phyloP scores from a whole-genome alignment of 2,329 filamentous ascomycete species.

The Trichophyton benhamiae region DNA sequence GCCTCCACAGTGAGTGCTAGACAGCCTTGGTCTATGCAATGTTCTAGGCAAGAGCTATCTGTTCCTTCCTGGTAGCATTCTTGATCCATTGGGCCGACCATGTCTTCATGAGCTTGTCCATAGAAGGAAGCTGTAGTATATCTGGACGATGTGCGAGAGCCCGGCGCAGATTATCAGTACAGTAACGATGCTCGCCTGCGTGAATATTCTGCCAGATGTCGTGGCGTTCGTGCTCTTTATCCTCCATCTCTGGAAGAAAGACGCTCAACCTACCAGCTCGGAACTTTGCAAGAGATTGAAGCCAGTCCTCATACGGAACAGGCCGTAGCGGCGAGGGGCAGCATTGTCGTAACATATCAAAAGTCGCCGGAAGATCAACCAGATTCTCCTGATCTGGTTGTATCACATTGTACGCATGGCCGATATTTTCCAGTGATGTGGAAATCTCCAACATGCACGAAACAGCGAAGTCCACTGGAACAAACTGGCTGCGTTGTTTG shows the following conservation, averaged over 20 bases:
- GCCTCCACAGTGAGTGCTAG: too few species aligned
- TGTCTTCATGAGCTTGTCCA: neutral
- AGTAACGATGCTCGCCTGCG: neutral
- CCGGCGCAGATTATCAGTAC: neutral
- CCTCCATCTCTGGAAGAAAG: neutral
- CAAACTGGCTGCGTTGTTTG: neutral
- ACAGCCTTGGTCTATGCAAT: too few species aligned
- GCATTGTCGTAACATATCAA: neutral
- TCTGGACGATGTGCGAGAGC: neutral
- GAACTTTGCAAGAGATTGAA: neutral
- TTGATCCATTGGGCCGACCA: neutral
- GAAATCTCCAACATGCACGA: constrained; percentile 17
- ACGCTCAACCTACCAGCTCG: neutral
- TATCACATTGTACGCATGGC: constrained; percentile 16
- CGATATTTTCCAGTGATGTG: constrained; percentile 5
- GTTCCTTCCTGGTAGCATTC: neutral
- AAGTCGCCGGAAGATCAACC: neutral
- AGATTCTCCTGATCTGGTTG: constrained; percentile 6
- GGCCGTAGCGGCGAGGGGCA: neutral
- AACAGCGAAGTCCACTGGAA: constrained; percentile 16
- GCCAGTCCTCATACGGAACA: neutral
- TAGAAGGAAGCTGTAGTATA: neutral
- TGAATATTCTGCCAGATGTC: neutral
- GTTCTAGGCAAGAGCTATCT: too few species aligned
- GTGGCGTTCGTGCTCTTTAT: neutral